Evolutionary conservation across 2,329 filamentous ascomycete genomes (phyloP).

Genomic region (Aureobasidium sp.): DNA sequence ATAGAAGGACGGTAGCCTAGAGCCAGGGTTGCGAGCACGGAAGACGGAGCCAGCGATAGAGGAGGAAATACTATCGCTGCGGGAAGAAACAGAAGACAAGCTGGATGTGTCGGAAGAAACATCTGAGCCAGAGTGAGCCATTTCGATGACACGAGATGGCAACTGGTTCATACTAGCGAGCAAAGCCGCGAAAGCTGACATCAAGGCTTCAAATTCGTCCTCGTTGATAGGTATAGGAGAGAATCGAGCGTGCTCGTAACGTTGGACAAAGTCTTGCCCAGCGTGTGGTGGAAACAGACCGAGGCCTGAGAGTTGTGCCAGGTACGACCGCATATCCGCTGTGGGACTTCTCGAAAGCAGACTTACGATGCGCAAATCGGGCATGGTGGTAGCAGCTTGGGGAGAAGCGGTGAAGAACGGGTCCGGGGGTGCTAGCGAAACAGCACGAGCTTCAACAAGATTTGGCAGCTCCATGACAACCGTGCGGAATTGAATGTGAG

Average conservation of each 20-base stretch:
- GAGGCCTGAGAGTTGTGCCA: constrained; percentile 73
- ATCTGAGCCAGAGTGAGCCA: neutral
- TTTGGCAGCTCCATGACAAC: constrained; percentile 89
- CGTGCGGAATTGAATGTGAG: constrained; percentile 83
- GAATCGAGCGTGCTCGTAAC: constrained; percentile 90
- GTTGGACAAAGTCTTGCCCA: constrained; percentile 68
- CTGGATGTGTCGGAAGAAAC: neutral
- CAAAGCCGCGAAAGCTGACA: constrained; percentile 86
- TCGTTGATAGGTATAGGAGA: constrained; percentile 75
- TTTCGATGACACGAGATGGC: neutral
- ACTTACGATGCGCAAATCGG: constrained; percentile 74
- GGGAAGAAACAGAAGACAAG: constrained; percentile 14
- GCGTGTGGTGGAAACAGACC: constrained; percentile 66
- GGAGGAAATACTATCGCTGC: constrained; percentile 15
- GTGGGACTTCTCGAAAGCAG: constrained; percentile 74
- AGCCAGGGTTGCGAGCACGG: neutral
- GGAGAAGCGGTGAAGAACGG: constrained; percentile 45
- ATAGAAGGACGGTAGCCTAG: constrained; percentile 13
- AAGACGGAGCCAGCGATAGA: constrained; percentile 18
- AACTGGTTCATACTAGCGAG: constrained; percentile 72
- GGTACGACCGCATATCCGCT: constrained; percentile 84
- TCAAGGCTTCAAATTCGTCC: constrained; percentile 77
- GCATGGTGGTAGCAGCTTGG: constrained; percentile 43
- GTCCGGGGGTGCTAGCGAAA: constrained; percentile 79
- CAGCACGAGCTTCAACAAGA: constrained; percentile 90